Percentiles rank a stretch among this genome's conserved stretches.
Conservation (phyloP, 2,329 filamentous ascomycete species). For the Aspergillus sp. region DNA sequence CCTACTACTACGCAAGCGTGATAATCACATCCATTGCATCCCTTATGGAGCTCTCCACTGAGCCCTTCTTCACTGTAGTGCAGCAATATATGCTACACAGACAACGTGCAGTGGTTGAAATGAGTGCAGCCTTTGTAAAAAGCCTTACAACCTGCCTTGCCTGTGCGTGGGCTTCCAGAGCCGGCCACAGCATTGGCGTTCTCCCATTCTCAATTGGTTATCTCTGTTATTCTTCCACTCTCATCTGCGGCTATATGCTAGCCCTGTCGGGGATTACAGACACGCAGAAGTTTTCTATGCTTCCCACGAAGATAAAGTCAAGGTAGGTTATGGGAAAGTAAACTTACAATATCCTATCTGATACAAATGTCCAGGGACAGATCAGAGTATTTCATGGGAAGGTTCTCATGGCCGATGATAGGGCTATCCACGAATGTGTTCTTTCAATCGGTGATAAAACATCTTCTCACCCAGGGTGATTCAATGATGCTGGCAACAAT, state of each 20-base stretch:
- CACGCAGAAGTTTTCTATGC: constrained; percentile 67
- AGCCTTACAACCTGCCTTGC: constrained; percentile 73
- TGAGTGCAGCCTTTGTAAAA: constrained; percentile 73
- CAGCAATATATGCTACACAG: constrained; percentile 80
- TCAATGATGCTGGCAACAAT: constrained; percentile 81
- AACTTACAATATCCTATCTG: neutral
- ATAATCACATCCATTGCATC: constrained; percentile 59
- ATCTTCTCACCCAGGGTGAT: constrained; percentile 91
- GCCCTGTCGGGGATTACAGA: constrained; percentile 61
- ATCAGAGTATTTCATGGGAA: constrained; percentile 54
- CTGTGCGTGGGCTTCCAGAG: constrained; percentile 64
- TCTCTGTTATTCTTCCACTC: constrained; percentile 68
- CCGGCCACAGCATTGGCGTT: constrained; percentile 64
- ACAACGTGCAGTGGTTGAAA: constrained; percentile 79
- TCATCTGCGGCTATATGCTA: constrained; percentile 70
- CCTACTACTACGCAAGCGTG: constrained; percentile 63
- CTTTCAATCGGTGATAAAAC: constrained; percentile 85
- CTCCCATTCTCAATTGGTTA: constrained; percentile 90
- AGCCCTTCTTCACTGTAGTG: constrained; percentile 86
- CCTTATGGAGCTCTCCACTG: constrained; percentile 74
- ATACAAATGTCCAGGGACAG: constrained; percentile 27
- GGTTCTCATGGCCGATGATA: constrained; percentile 71
- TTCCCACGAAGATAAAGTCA: constrained; percentile 49
- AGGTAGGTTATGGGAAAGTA: constrained; percentile 37
- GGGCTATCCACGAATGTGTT: constrained; percentile 79